phyloP scores from a whole-genome alignment of 768 basidiomycete genomes.

The Rhodocollybia butyracea region DNA sequence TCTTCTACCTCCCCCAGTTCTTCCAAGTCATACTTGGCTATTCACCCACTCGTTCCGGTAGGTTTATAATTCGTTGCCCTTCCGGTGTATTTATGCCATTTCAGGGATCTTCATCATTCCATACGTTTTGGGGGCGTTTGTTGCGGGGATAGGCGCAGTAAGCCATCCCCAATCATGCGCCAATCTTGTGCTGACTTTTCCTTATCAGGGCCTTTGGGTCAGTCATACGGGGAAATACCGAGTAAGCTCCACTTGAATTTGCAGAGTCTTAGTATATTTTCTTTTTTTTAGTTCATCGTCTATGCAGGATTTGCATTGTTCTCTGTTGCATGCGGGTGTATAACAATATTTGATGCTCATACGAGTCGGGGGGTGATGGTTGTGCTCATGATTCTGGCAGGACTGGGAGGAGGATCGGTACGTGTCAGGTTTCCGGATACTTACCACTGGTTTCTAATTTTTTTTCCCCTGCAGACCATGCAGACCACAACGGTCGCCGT shows the following conservation, averaged over 20 bases:
- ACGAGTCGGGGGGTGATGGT: conserved; percentile 50
- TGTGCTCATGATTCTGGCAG: conserved; percentile 58
- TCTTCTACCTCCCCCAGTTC: conserved; percentile 74
- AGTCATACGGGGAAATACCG: conserved; percentile 64
- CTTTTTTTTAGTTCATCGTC: conserved; percentile 61
- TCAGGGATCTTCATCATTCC: conserved; percentile 64
- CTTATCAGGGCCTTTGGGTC: conserved; percentile 63
- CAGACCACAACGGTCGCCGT: conserved; percentile 69
- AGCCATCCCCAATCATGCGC: conserved; percentile 15
- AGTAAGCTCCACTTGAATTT: conserved; percentile 24
- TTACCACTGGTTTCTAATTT: not conserved
- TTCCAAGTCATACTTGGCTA: conserved; percentile 70
- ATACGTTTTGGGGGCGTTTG: conserved; percentile 59
- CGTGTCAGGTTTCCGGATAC: not conserved
- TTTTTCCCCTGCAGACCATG: too few relatives aligned
- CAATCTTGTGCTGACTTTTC: not conserved
- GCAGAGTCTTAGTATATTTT: too few relatives aligned
- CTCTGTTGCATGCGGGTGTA: conserved; percentile 66
- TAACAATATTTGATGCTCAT: conserved; percentile 55
- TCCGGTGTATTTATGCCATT: not conserved
- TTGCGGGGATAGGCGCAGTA: conserved; percentile 52
- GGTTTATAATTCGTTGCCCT: not conserved
- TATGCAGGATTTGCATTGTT: conserved; percentile 63
- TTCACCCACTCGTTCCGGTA: conserved; percentile 51
- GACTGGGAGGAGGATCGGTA: conserved; percentile 57